Conservation (phyloP, 1,139 yeast genomes). For the Sugiyamaella neomexicana region DNA sequence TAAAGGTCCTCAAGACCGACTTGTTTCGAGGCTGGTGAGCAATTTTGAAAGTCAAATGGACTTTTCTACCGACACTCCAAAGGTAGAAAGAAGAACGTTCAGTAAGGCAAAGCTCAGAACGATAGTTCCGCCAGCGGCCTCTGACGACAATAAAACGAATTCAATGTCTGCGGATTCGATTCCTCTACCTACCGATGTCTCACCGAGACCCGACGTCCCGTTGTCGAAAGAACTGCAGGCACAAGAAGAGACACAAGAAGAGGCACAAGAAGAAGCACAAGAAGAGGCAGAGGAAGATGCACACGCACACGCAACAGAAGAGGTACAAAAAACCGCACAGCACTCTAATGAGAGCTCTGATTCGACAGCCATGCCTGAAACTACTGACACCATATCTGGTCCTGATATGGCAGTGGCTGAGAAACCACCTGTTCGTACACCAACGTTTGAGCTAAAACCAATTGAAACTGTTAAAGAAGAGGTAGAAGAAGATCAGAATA, state of each 20-base stretch:
- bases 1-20: conserved; percentile 26
- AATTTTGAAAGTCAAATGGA: conserved; percentile 30
- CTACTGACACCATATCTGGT: background rate
- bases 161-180: too few relatives aligned
- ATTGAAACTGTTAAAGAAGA: conserved; percentile 24
- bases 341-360: background rate
- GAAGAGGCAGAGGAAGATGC: too few relatives aligned
- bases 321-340: background rate
- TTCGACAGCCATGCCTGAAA: background rate
- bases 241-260: too few relatives aligned
- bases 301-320: too few relatives aligned
- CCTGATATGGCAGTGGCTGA: too few relatives aligned
- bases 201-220: too few relatives aligned
- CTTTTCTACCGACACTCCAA: conserved; percentile 3
- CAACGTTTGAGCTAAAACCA: conserved; percentile 25
- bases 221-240: too few relatives aligned
- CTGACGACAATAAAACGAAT: background rate
- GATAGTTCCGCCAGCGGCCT: background rate
- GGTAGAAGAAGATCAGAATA: conserved; percentile 31
- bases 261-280: too few relatives aligned
- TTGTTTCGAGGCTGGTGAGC: conserved; percentile 31
- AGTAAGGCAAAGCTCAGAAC: conserved; percentile 9
- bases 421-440: conserved; percentile 3
- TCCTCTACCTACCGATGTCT: too few relatives aligned
- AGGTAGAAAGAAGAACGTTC: conserved; percentile 14